Evolutionary conservation across 2,329 filamentous ascomycete genomes (phyloP).

Genomic region (Ascochyta rabiei): DNA sequence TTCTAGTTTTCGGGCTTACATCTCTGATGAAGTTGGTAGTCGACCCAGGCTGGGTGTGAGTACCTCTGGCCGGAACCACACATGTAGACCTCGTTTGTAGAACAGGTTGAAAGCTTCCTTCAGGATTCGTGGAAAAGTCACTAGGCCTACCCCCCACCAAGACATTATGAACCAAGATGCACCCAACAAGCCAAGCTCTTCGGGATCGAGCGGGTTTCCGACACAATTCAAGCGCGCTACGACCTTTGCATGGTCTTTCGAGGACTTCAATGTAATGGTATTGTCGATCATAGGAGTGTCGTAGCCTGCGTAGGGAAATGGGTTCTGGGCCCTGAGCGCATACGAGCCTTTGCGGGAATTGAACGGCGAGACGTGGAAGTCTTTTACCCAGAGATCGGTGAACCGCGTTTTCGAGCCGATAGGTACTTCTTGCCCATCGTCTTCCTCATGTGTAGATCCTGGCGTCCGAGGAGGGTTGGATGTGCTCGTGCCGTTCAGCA

Average conservation of each 20-base stretch:
- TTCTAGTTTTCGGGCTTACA: conserved; percentile 23
- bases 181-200: conserved; percentile 50
- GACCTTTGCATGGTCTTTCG: conserved; percentile 65
- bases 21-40: conserved; percentile 59
- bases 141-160: conserved; percentile 73
- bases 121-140: conserved; percentile 69
- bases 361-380: conserved; percentile 79
- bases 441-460: conserved; percentile 15
- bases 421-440: conserved; percentile 1
- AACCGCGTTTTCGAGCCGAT: conserved; percentile 45
- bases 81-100: conserved; percentile 62
- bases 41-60: conserved; percentile 62
- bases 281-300: conserved; percentile 57
- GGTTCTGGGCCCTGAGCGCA: conserved; percentile 54
- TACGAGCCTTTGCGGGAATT: conserved; percentile 62
- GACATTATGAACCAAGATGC: conserved; percentile 56
- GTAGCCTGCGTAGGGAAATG: conserved; percentile 43
- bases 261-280: conserved; percentile 66
- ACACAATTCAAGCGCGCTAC: conserved; percentile 65
- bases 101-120: conserved; percentile 65
- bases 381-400: conserved; percentile 66
- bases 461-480: conserved; percentile 35
- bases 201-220: conserved; percentile 58
- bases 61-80: conserved; percentile 71
- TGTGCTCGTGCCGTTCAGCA: conserved; percentile 53